Percentiles rank a stretch among this genome's conserved stretches.
phyloP scores from a whole-genome alignment of 495 filamentous ascomycete species.

The Penicillium alfredii region DNA sequence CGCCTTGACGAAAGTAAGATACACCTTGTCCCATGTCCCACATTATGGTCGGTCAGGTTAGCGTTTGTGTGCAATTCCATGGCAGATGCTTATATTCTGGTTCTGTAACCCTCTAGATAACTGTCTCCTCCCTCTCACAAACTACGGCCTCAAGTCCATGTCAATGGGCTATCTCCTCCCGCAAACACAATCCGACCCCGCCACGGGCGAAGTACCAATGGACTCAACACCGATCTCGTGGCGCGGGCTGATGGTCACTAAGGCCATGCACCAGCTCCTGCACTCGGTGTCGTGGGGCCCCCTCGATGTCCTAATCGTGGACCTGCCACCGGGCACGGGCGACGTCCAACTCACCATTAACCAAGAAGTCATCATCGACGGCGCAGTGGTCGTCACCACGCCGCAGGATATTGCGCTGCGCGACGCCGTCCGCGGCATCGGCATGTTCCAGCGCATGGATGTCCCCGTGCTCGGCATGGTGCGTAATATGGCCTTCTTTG shows the following conservation, averaged over 20 bases:
- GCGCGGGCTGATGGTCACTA: conserved; percentile 96
- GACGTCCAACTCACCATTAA: conserved; percentile 91
- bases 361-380: conserved; percentile 82
- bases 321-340: conserved; percentile 90
- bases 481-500: conserved; percentile 89
- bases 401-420: conserved; percentile 86
- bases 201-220: conserved; percentile 34
- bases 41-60: no score
- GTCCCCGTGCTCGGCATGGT: conserved; percentile 85
- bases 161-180: conserved; percentile 91
- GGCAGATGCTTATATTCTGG: conserved; percentile 6
- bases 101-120: conserved; percentile 48
- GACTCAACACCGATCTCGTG: conserved; percentile 82
- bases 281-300: conserved; percentile 89
- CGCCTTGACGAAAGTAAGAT: conserved; percentile 54
- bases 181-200: conserved; percentile 21
- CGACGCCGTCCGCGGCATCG: conserved; percentile 83
- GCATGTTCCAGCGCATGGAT: conserved; percentile 81
- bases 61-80: no score
- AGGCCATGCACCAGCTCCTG: conserved; percentile 90
- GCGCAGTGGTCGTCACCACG: conserved; percentile 85
- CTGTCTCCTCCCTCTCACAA: conserved; percentile 80
- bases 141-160: conserved; percentile 96
- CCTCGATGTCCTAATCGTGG: conserved; percentile 79
- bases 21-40: neutral